Evolutionary conservation across 306 rosid species (phyloP).

Genomic region (Heteromeles arbutifolia): DNA sequence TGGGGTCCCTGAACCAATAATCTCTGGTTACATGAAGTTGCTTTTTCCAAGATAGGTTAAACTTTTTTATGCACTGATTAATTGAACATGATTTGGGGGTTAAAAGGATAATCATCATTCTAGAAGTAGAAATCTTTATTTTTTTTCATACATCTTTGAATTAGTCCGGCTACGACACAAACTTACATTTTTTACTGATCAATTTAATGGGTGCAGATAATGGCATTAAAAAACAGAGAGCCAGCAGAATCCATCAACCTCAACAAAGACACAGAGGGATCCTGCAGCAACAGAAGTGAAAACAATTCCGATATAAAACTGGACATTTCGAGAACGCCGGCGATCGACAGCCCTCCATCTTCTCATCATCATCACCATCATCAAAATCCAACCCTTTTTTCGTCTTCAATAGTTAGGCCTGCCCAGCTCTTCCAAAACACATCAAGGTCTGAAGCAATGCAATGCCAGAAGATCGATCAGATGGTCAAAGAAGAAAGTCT

Average conservation of each 20-base stretch:
- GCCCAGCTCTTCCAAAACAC: conserved; percentile 71
- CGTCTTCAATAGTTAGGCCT: conserved; percentile 59
- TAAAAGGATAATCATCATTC: conserved; percentile 4
- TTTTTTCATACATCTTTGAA: not conserved
- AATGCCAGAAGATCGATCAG: conserved; percentile 64
- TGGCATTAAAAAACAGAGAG: conserved; percentile 86
- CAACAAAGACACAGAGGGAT: conserved; percentile 97
- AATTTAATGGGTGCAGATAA: conserved; percentile 42
- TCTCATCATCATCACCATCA: conserved; percentile 24
- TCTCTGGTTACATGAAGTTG: conserved; percentile 26
- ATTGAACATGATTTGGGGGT: conserved; percentile 28
- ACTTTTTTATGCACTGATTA: conserved; percentile 21
- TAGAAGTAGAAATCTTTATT: conserved; percentile 14
- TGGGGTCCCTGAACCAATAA: conserved; percentile 22
- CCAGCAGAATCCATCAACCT: conserved; percentile 94
- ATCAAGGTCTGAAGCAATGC: conserved; percentile 58
- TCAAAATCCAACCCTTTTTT: conserved; percentile 48
- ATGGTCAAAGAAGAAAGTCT: conserved; percentile 72
- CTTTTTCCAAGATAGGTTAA: conserved; percentile 13
- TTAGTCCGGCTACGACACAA: not conserved
- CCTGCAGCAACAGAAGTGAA: conserved; percentile 94
- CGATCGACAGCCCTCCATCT: conserved; percentile 74
- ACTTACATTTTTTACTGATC: not conserved
- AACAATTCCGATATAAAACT: conserved; percentile 90
- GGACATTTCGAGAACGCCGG: conserved; percentile 82